Conservation (phyloP, 2,329 filamentous ascomycete genomes). For the Colletotrichum acutatum region DNA sequence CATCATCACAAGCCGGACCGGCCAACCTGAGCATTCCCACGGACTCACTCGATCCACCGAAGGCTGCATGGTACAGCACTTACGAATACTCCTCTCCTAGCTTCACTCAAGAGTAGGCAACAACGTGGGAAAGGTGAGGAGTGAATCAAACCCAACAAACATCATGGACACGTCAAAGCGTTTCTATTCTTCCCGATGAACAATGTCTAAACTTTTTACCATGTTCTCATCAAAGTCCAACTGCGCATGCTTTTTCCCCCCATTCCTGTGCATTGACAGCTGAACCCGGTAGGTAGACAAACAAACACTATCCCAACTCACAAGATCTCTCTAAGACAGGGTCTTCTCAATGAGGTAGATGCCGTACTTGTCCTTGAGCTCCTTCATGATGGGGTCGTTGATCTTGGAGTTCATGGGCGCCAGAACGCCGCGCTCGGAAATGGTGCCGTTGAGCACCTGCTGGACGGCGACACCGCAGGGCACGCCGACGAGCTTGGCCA, state of each 20-base stretch:
- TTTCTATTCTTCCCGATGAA: neutral
- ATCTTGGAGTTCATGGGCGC: conserved; percentile 81
- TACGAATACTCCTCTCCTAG: neutral
- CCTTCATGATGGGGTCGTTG: conserved; percentile 78
- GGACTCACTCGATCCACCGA: neutral
- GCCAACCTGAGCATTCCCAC: neutral
- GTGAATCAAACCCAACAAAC: neutral
- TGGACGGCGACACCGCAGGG: conserved; percentile 72
- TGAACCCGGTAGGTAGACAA: neutral
- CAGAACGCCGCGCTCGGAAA: conserved; percentile 78
- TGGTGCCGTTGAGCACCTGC: conserved; percentile 80
- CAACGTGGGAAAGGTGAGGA: neutral
- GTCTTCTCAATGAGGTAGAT: conserved; percentile 80
- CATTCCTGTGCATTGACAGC: neutral
- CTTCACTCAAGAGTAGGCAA: neutral
- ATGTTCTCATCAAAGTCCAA: neutral
- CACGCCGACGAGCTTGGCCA: conserved; percentile 85
- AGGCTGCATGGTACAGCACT: neutral
- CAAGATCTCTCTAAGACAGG: conserved; percentile 45
- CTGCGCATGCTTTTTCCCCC: neutral
- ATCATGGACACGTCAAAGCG: neutral
- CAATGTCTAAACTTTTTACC: neutral
- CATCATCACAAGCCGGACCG: neutral
- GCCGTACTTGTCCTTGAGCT: conserved; percentile 81
- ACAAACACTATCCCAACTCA: neutral